Conservation (phyloP, 352 stramenopile genomes). For the Aphanomyces invadans region DNA sequence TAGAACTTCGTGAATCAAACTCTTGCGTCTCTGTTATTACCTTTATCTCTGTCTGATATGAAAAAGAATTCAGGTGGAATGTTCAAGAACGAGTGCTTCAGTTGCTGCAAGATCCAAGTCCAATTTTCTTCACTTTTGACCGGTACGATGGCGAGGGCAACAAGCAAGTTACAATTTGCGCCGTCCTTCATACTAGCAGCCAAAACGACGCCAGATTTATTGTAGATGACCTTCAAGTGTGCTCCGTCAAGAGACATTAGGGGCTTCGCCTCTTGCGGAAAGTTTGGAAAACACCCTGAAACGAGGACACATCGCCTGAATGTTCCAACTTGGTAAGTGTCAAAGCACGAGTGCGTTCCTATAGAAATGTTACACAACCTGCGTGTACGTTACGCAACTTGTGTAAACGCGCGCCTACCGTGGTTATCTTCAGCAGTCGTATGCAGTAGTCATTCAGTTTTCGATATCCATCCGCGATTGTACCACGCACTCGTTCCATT, state of each 20-base stretch:
- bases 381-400: no score
- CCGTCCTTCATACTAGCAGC: neutral
- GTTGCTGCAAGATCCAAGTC: no score
- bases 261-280: neutral
- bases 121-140: no score
- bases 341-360: neutral
- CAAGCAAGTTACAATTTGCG: neutral
- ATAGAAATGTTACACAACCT: neutral
- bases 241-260: neutral
- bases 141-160: neutral
- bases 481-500: neutral
- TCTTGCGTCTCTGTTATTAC: no score
- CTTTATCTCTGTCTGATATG: no score
- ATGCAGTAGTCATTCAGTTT: neutral
- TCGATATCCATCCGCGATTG: slow-evolving; percentile 1
- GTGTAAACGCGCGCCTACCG: no score
- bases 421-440: neutral
- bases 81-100: no score
- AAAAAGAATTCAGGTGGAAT: no score
- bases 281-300: neutral
- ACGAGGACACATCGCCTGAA: neutral
- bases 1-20: no score
- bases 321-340: neutral
- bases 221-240: neutral
- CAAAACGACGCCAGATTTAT: neutral